phyloP scores from a whole-genome alignment of 176 grass and related monocot genomes.

The Carex cristatella region DNA sequence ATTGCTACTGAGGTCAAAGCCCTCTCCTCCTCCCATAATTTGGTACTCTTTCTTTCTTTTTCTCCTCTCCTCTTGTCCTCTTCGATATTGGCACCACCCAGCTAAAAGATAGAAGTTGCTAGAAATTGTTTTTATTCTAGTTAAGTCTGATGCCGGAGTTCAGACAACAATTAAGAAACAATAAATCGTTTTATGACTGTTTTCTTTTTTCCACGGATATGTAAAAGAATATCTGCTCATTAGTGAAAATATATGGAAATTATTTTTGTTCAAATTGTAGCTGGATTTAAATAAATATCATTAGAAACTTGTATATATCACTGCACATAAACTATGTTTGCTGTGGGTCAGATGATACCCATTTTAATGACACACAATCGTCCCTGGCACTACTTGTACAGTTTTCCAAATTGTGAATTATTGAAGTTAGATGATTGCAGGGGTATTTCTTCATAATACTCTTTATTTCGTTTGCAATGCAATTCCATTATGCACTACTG shows the following conservation, averaged over 20 bases:
- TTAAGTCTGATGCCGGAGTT: background rate
- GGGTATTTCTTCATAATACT: background rate
- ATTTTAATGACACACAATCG: background rate
- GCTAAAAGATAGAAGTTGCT: background rate
- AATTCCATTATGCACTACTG: background rate
- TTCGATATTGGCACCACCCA: background rate
- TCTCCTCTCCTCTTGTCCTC: background rate
- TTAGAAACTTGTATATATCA: background rate
- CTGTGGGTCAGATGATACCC: background rate
- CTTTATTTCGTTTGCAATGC: background rate
- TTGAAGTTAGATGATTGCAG: background rate
- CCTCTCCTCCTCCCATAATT: constrained; percentile 36
- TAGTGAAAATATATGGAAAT: background rate
- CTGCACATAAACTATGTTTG: background rate
- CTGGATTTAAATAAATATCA: background rate
- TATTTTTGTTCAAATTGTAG: background rate
- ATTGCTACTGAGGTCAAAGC: constrained; percentile 55
- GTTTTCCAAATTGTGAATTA: background rate
- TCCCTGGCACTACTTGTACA: background rate
- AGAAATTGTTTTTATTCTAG: background rate
- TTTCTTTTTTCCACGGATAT: background rate
- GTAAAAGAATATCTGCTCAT: background rate
- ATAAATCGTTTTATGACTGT: background rate
- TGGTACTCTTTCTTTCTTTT: constrained; percentile 20
- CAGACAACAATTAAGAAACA: background rate